These are phyloP conservation scores for Fusarium agapanthi DNA, from an alignment of 2,329 filamentous ascomycete genomes.

Conservation along the genomic window DNA sequence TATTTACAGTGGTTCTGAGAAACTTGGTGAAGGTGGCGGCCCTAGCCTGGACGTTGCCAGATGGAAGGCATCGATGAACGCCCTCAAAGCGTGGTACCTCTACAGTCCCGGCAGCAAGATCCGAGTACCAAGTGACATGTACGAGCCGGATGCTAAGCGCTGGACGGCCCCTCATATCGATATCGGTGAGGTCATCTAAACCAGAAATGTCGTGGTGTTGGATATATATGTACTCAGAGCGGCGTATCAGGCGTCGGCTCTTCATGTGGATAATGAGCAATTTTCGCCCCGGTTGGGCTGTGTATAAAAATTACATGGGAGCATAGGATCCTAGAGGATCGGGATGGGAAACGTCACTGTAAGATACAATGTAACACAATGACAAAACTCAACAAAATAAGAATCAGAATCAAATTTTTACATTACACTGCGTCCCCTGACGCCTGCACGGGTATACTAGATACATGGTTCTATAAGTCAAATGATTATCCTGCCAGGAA, in stretches of 20 bases:
- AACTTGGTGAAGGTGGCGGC: conserved; percentile 90
- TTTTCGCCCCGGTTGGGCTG: conserved; percentile 41
- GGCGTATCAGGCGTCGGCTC: conserved; percentile 31
- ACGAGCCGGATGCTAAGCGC: conserved; percentile 65
- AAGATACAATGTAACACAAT: conserved; percentile 53
- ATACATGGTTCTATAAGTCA: conserved; percentile 12
- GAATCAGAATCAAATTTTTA: conserved; percentile 39
- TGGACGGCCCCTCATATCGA: conserved; percentile 77
- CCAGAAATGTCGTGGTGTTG: conserved; percentile 12
- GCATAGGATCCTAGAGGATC: conserved; percentile 34
- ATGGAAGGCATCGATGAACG: conserved; percentile 80
- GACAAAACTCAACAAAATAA: conserved; percentile 39
- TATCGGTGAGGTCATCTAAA: conserved; percentile 72
- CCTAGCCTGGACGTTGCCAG: conserved; percentile 80
- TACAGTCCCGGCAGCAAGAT: conserved; percentile 79
- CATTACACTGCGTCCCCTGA: conserved; percentile 21
- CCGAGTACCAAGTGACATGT: conserved; percentile 74
- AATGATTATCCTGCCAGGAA: background rate
- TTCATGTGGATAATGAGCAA: conserved; percentile 42
- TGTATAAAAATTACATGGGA: conserved; percentile 46
- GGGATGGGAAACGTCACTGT: conserved; percentile 46
- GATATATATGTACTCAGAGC: conserved; percentile 33
- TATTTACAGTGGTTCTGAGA: conserved; percentile 90
- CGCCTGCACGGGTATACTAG: conserved; percentile 30
- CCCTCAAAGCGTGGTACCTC: conserved; percentile 94